Conservation (phyloP, 1,139 yeast species). For the Diutina rugosa region DNA sequence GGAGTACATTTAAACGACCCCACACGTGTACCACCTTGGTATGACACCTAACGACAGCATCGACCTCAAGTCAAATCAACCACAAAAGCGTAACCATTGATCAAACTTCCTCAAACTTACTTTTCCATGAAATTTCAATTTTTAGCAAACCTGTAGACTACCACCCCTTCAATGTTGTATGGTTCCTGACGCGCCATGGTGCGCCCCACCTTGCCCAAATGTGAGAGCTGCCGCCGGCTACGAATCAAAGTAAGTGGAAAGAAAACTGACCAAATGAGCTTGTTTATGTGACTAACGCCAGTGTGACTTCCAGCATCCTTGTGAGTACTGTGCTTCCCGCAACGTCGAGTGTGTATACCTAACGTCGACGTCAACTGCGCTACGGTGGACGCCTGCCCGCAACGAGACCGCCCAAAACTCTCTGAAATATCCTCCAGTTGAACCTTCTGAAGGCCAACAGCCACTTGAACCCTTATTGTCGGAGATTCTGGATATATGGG, state of each 20-base stretch:
- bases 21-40: no score
- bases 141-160: no score
- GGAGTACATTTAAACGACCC: no score
- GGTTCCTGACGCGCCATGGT: neutral
- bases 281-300: neutral
- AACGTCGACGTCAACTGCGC: neutral
- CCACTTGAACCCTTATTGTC: neutral
- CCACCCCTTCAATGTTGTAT: no score
- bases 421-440: neutral
- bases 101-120: no score
- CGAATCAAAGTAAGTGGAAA: neutral
- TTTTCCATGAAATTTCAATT: no score
- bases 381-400: neutral
- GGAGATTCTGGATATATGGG: no score
- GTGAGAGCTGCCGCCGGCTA: neutral
- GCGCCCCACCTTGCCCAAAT: neutral
- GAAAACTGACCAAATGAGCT: neutral
- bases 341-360: neutral
- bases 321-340: neutral
- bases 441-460: neutral
- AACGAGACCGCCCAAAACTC: neutral
- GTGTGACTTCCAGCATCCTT: neutral
- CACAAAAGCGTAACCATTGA: no score
- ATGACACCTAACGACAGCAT: no score
- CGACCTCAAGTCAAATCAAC: no score